Base-by-base conservation (phyloP, 139 green algal genomes). In the Pleodorina starrii region DNA sequence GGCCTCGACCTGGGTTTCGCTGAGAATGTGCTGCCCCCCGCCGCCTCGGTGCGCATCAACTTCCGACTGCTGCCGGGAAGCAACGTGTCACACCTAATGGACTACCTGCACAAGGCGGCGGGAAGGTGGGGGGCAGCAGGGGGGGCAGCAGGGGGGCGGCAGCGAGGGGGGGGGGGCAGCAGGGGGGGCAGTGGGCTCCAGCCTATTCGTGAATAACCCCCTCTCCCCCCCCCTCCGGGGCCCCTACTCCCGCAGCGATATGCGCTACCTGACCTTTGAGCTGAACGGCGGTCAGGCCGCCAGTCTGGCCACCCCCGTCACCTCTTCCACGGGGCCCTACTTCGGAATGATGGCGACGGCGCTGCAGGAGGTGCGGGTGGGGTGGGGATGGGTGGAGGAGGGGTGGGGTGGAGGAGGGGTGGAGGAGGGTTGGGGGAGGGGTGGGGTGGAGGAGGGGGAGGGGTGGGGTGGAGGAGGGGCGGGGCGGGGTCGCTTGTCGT, bases 21-120 rank as follows among this genome's bases (percentile, higher is more conserved):
- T 19, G 90, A 95, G 57, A 97, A 97, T 75, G 94, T 97, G 29
- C 51, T 97, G 46, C 95, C 95, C 10, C 76, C 79, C 11, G 46
- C 36, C 5, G 95, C 72, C 27, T 84, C 36, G 0, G 88, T 95
- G 50, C 83, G 75, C 11, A 72, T 97, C 68, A 97, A 97, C 88
- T 93, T 95, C 84, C 84, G 95, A 29, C 84, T 91, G 29, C 88
- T 97, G 46, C 95, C 94, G 71, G 93, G 94, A 59, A 50, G 44
- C 60, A 59, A 60, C n/a, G 36, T 38, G 51, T 17, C 27, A 14
- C 6, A 35, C 0, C 5, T 90, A 1, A 9, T 66, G 10, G 57
- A 17, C 17, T 89, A 89, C 85, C 85, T 85, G 69, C 42, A 10
- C 29, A 29, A 38, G 59, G 46, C 32, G 46, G 57, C 42, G 76